These are phyloP conservation scores for Mycosphaerella arachidis DNA, from an alignment of 2,329 filamentous ascomycete species.

Conservation along the genomic window DNA sequence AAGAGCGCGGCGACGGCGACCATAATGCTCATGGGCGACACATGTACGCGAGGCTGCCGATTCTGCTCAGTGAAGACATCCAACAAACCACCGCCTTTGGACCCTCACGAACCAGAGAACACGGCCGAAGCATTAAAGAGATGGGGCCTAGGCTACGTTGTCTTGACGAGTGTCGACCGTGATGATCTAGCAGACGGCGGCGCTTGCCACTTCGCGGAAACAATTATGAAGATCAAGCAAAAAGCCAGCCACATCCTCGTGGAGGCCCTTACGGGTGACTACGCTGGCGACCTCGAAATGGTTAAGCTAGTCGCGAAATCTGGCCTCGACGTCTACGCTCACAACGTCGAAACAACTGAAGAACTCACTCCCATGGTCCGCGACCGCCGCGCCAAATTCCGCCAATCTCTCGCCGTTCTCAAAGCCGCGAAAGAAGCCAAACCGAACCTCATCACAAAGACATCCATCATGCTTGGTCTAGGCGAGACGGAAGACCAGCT, in stretches of 20 bases:
- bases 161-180: slow-evolving; percentile 87
- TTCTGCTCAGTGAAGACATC: slow-evolving; percentile 97
- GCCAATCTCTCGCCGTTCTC: slow-evolving; percentile 76
- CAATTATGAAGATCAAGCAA: slow-evolving; percentile 85
- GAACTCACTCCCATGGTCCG: slow-evolving; percentile 83
- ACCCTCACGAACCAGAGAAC: slow-evolving; percentile 94
- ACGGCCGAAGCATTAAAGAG: slow-evolving; percentile 86
- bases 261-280: slow-evolving; percentile 84
- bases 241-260: slow-evolving; percentile 68
- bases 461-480: slow-evolving; percentile 91
- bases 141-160: slow-evolving; percentile 95
- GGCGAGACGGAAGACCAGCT: slow-evolving; percentile 89
- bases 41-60: slow-evolving; percentile 89
- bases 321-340: slow-evolving; percentile 91
- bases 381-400: slow-evolving; percentile 83
- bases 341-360: slow-evolving; percentile 96
- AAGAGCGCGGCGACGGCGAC: slow-evolving; percentile 92
- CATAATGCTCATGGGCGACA: slow-evolving; percentile 99
- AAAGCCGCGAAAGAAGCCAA: slow-evolving; percentile 73
- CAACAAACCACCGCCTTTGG: slow-evolving; percentile 70
- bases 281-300: slow-evolving; percentile 78
- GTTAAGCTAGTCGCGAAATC: slow-evolving; percentile 77
- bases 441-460: slow-evolving; percentile 89
- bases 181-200: slow-evolving; percentile 90
- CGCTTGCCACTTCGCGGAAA: slow-evolving; percentile 85